A percentile compares a stretch with the other conserved stretches of the same genome.
Conservation (phyloP, 352 stramenopile genomes). For the Phytophthora colocasiae region DNA sequence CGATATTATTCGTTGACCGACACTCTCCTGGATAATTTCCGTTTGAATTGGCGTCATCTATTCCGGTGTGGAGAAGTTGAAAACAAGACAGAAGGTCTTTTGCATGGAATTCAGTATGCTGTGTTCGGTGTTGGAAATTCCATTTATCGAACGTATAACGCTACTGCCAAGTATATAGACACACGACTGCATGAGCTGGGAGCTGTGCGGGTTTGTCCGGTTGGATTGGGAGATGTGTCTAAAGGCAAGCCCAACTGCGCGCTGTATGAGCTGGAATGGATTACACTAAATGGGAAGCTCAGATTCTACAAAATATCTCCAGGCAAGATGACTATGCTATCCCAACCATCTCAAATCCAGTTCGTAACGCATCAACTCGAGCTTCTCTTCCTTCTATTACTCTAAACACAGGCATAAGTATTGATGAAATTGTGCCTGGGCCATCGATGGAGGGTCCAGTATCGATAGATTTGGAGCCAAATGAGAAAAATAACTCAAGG, state of each 20-base stretch:
- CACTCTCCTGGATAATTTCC: constrained; percentile 9
- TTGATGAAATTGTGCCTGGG: neutral
- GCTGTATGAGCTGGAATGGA: too few relatives aligned
- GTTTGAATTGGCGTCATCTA: constrained; percentile 14
- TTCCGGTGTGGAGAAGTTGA: constrained; percentile 8
- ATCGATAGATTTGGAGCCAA: neutral
- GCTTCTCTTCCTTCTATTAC: constrained; percentile 5
- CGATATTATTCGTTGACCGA: constrained; percentile 20
- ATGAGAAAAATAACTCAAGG: neutral
- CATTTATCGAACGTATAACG: constrained; percentile 96
- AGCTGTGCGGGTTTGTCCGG: constrained; percentile 57
- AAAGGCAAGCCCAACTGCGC: too few relatives aligned
- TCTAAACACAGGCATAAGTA: neutral
- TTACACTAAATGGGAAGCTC: constrained; percentile 89
- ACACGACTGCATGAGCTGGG: constrained; percentile 75
- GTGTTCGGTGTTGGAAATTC: constrained; percentile 95
- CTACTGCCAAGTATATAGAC: constrained; percentile 92
- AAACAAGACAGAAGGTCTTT: constrained; percentile 5
- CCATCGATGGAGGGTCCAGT: neutral
- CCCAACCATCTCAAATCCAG: neutral
- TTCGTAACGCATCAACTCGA: neutral
- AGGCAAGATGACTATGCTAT: neutral
- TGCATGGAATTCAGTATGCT: constrained; percentile 24
- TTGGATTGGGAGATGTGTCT: constrained; percentile 94
- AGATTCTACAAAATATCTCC: constrained; percentile 34